phyloP scores from a whole-genome alignment of 306 rosid species.

The Dryas octopetala region DNA sequence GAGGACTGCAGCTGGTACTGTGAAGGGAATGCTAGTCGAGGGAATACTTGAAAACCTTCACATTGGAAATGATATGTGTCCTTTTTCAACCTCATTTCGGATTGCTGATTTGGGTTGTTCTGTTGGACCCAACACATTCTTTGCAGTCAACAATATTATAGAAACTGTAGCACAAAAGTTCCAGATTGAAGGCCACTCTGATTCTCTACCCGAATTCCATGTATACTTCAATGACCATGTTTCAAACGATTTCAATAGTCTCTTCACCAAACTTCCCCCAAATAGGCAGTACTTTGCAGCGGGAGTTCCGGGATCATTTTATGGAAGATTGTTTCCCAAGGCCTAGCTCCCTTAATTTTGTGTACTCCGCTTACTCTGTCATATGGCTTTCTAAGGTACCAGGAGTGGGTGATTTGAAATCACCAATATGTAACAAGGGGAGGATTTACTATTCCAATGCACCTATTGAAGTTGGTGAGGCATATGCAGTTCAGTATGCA shows the following conservation, averaged over 20 bases:
- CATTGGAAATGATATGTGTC: neutral
- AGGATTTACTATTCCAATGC: constrained; percentile 7
- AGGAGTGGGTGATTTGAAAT: neutral
- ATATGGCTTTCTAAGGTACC: constrained; percentile 14
- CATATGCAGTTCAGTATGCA: too few species aligned
- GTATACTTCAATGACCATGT: constrained; percentile 15
- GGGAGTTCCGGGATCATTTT: constrained; percentile 10
- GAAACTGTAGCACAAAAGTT: neutral
- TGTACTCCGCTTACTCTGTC: neutral
- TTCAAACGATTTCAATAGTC: constrained; percentile 17
- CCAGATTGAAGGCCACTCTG: neutral
- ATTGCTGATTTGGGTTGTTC: constrained; percentile 18
- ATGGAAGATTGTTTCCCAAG: constrained; percentile 9
- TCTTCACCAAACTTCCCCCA: constrained; percentile 1
- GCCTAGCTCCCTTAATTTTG: constrained; percentile 12
- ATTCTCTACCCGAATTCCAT: constrained; percentile 1
- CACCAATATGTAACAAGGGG: constrained; percentile 1
- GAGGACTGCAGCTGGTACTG: neutral
- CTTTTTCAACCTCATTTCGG: neutral
- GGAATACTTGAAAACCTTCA: constrained; percentile 15
- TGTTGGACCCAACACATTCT: constrained; percentile 26
- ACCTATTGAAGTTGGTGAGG: neutral
- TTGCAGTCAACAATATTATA: neutral
- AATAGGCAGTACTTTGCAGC: neutral
- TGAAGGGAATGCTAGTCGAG: neutral